Evolutionary conservation across 169 alveolate species (phyloP).

Genomic region (Cryptosporidium viatorum): DNA sequence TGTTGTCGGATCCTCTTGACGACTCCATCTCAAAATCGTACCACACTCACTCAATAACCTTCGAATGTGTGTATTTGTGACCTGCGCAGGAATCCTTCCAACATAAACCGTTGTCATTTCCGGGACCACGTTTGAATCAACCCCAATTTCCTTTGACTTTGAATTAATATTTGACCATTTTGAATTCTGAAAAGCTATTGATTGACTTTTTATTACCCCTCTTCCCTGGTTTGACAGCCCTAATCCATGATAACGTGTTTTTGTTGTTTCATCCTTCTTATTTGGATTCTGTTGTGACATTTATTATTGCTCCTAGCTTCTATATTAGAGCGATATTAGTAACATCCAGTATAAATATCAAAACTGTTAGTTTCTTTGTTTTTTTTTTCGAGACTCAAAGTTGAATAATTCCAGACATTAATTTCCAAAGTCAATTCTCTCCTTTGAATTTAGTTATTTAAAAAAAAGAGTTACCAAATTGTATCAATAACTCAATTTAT

Average conservation of each 20-base stretch:
- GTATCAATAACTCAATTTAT: background rate
- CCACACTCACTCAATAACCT: conserved; percentile 76
- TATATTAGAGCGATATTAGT: background rate
- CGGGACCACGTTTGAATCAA: conserved; percentile 11
- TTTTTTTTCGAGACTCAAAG: background rate
- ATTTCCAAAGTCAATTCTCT: background rate
- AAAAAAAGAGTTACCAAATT: background rate
- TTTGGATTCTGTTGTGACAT: conserved; percentile 27
- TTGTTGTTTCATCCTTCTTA: conserved; percentile 32
- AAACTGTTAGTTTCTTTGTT: background rate
- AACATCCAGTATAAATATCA: background rate
- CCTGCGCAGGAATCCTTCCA: conserved; percentile 32
- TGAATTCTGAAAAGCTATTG: conserved; percentile 69
- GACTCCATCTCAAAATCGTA: conserved; percentile 78
- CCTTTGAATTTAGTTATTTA: no score
- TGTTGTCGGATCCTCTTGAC: conserved; percentile 81
- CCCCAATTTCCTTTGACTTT: conserved; percentile 23
- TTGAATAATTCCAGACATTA: background rate
- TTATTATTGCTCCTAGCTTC: background rate
- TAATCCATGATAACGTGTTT: conserved; percentile 42
- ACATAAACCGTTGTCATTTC: conserved; percentile 73
- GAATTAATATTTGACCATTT: conserved; percentile 49
- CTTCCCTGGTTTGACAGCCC: conserved; percentile 61
- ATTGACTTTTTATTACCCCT: conserved; percentile 54
- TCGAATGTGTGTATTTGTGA: conserved; percentile 47